These are phyloP conservation scores for Chrysanthemum seticuspe DNA, from an alignment of 129 eudicot species.

Conservation along the genomic window DNA sequence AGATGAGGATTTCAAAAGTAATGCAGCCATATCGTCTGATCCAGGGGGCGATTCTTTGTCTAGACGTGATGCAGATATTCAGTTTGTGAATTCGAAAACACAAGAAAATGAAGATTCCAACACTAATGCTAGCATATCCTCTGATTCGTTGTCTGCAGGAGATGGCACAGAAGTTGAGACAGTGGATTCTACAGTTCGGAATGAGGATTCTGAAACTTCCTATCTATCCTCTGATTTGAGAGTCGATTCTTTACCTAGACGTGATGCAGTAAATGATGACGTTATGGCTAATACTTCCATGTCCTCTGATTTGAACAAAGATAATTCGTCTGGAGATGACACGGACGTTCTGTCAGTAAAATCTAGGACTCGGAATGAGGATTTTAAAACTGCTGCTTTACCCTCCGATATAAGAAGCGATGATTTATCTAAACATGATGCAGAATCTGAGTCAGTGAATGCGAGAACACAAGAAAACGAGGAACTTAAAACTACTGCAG, in stretches of 20 bases:
- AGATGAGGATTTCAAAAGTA: neutral
- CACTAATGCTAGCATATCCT: neutral
- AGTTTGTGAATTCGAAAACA: neutral
- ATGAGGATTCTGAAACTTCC: constrained; percentile 18
- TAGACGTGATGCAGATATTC: neutral
- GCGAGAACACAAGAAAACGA: neutral
- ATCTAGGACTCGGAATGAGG: constrained; percentile 10
- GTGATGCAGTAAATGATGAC: constrained; percentile 23
- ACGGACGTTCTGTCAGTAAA: neutral
- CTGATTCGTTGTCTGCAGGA: constrained; percentile 13
- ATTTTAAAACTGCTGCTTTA: constrained; percentile 3
- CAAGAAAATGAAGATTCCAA: neutral
- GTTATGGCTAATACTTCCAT: constrained; percentile 18
- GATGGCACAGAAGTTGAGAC: neutral
- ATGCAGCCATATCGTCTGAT: too few species aligned
- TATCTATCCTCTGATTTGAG: constrained; percentile 14
- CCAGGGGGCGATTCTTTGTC: neutral
- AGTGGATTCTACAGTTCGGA: neutral
- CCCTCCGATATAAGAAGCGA: neutral
- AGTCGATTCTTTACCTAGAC: constrained; percentile 4
- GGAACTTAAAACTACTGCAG: neutral
- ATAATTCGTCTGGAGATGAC: constrained; percentile 12
- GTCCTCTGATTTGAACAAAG: constrained; percentile 10
- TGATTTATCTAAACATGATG: neutral
- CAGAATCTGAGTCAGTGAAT: neutral